These are phyloP conservation scores for Arctostaphylos glauca DNA, from an alignment of 148 eudicot species.

Conservation along the genomic window DNA sequence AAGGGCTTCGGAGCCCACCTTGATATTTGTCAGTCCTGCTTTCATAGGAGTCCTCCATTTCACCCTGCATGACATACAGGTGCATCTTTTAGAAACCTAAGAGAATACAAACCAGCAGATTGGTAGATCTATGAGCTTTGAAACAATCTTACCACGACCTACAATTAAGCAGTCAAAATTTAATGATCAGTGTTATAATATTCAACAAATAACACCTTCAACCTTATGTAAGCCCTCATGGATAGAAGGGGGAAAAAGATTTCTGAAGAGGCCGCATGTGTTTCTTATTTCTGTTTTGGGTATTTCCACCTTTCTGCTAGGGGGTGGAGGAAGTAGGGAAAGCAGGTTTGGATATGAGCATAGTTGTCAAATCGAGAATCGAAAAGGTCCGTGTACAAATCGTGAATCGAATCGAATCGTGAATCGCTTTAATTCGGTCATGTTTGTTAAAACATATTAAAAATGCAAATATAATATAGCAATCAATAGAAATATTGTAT, in stretches of 20 bases:
- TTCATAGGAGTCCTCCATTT: constrained; percentile 52
- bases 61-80: constrained; percentile 57
- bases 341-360: background rate
- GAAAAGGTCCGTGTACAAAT: too few species aligned
- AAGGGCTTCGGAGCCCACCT: constrained; percentile 83
- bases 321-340: background rate
- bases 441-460: too few species aligned
- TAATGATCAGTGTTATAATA: constrained; percentile 34
- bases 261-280: constrained; percentile 3
- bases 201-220: constrained; percentile 58
- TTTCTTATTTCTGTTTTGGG: background rate
- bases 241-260: constrained; percentile 9
- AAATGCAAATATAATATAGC: too few species aligned
- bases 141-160: constrained; percentile 1
- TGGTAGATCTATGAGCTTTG: background rate
- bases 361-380: too few species aligned
- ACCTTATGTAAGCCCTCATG: constrained; percentile 78
- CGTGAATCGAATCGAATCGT: too few species aligned
- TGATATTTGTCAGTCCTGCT: constrained; percentile 55
- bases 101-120: background rate
- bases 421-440: too few species aligned
- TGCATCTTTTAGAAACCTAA: constrained; percentile 9
- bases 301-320: background rate
- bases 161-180: background rate
- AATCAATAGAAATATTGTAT: too few species aligned